Evolutionary conservation across 305 asterid genomes (phyloP), one percentile per base, ranked within the genome.

Genomic region (Fraxinus sp.): DNA sequence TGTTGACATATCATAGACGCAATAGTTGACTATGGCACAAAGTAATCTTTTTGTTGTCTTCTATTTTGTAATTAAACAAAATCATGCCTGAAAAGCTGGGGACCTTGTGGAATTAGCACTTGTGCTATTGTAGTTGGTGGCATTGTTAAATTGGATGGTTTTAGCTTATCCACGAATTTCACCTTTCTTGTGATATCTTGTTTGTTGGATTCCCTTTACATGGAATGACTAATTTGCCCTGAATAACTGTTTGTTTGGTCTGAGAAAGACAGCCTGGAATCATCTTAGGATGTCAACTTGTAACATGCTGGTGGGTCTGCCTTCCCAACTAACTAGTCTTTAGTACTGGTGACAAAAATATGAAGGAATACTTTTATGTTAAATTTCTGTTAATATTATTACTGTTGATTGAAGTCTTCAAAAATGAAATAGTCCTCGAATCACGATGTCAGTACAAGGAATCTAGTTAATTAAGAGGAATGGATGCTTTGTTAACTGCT

Each of bases 221-320:
- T 79, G 82, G 82, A 84, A 84, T 87, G 86, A 86, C 89, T 5
- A 41, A 80, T 28, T 86, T 49, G 73, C 83, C 89, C 86, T 64
- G 46, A 49, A 18, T 76, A 49, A 84, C 88, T 85, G 70, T 83
- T 77, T 74, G 57, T 78, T 78, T 80, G 83, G 87, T 82, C 35
- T 82, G 84, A 80, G 81, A 73, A 71, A 74, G 85, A 87, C 92
- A 88, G 80, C 86, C 92, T 88, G 88, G 86, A 86, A 57, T 83
- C 80, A 79, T 80, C 71, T 76, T 86, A 76, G 82, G 85, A 72
- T 87, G 85, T 88, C 76, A 82, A 83, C 84, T 85, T 82, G 83
- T 87, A 87, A 80, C 83, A 83, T 84, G 87, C 80, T 85, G 86
- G 87, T 82, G 85, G 88, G 88, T 86, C 90, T 77, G 85, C 87